A percentile compares a stretch with the other conserved stretches of the same genome.
These are phyloP conservation scores for Alisma plantagoaquatica DNA, from an alignment of 106 monocot species.

Conservation along the genomic window DNA sequence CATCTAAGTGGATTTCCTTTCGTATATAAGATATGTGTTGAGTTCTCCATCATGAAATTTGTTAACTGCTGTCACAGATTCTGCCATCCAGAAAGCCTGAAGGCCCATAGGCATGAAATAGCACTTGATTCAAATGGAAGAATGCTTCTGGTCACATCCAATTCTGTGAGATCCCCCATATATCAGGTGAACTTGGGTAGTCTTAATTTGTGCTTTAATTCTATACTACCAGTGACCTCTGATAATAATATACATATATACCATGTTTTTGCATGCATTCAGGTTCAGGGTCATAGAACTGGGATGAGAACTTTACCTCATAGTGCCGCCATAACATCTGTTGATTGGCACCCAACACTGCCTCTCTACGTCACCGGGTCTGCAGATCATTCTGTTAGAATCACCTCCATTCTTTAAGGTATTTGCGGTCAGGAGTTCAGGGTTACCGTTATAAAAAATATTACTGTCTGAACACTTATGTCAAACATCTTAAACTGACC, in stretches of 20 bases:
- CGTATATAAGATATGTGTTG: no score
- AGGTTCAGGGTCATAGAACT: constrained; percentile 72
- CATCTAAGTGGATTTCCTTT: no score
- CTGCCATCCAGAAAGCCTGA: constrained; percentile 64
- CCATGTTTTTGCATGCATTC: no score
- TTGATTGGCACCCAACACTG: constrained; percentile 95
- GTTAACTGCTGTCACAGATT: no score
- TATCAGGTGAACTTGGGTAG: constrained; percentile 54
- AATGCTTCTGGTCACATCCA: constrained; percentile 76
- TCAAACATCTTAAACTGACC: no score
- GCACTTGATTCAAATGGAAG: constrained; percentile 74
- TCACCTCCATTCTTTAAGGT: constrained; percentile 52
- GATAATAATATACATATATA: no score
- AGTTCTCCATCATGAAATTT: no score
- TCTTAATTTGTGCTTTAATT: background rate
- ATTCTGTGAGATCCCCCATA: constrained; percentile 85
- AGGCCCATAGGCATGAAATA: constrained; percentile 75
- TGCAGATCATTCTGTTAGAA: constrained; percentile 85
- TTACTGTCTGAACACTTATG: no score
- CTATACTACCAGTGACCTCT: no score
- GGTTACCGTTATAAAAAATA: no score
- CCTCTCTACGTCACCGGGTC: constrained; percentile 89
- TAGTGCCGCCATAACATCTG: constrained; percentile 70
- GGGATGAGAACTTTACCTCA: constrained; percentile 69
- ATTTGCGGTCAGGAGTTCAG: no score